Evolutionary conservation across 2,329 filamentous ascomycete genomes (phyloP).

Genomic region (Trichophyton equinum): DNA sequence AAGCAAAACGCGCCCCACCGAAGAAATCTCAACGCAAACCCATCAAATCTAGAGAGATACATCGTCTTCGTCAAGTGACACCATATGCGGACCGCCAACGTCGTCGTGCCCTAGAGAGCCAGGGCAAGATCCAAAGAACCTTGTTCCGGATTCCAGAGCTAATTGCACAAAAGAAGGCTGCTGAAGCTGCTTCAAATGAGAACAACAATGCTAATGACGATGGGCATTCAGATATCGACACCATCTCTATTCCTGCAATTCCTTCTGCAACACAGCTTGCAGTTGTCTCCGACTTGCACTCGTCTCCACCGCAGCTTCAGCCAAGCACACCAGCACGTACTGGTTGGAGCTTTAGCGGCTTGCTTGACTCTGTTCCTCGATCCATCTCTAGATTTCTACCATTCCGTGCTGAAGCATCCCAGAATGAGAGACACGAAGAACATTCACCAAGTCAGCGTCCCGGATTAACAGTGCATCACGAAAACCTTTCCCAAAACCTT

Average conservation of each 20-base stretch:
- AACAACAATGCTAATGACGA: slow-evolving; percentile 1
- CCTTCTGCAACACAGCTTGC: neutral
- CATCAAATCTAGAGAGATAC: slow-evolving; percentile 7
- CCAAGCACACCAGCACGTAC: slow-evolving; percentile 11
- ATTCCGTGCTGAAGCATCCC: slow-evolving; percentile 11
- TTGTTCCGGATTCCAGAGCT: slow-evolving; percentile 24
- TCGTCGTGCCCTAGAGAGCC: slow-evolving; percentile 20
- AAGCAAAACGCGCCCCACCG: neutral
- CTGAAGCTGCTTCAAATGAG: slow-evolving; percentile 8
- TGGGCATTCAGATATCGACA: neutral
- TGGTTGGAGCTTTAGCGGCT: slow-evolving; percentile 21
- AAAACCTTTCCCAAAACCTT: slow-evolving; percentile 7
- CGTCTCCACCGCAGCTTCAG: neutral
- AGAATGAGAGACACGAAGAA: slow-evolving; percentile 8
- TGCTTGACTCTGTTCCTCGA: slow-evolving; percentile 23
- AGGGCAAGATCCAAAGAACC: slow-evolving; percentile 24
- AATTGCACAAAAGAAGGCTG: slow-evolving; percentile 21
- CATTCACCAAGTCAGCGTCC: slow-evolving; percentile 9
- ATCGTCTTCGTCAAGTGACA: slow-evolving; percentile 10
- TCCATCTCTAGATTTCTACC: slow-evolving; percentile 19
- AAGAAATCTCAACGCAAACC: neutral
- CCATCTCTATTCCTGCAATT: neutral
- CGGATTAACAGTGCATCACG: neutral
- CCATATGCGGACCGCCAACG: slow-evolving; percentile 22
- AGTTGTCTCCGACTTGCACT: neutral